Base-by-base conservation (phyloP, 306 rosid genomes). In the Hippophae tibetana region DNA sequence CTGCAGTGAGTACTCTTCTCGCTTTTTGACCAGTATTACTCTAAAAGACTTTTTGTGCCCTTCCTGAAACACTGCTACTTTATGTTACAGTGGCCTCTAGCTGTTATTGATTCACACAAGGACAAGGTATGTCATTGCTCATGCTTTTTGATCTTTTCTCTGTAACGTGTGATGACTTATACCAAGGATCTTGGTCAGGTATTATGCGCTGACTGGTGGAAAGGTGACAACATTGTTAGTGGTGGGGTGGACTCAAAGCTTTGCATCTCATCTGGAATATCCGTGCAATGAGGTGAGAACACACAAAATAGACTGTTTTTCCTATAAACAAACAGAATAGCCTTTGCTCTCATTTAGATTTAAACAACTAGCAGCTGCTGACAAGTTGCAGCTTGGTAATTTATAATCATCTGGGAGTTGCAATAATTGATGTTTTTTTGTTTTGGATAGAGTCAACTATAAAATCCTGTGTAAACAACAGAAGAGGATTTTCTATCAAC, bases 121-220 rank as follows among this genome's bases (percentile, higher is more conserved):
- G 97, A 86, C 71, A 88, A 86, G 99, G 94, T 88, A 79, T 31
- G 5, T 58, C 6, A 47, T 23, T 43, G 31, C 45, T 56, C 56
- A 6, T 3, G 27, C 43, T 13, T 42, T 4, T 49, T 55, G n/a
- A 13, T 12, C 2, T 23, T 63, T 47, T n/a, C 5, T 6, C 23
- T 58, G 48, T 60, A 41, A 53, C 31, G 42, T 10, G 58, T 68
- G 11, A 63, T 43, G 57, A 41, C 25, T 63, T 52, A 59, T 62
- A 54, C 55, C 38, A 31, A 31, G 38, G 38, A 31, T 31, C 38
- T 31, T 31, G 38, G 38, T 31, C 74, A 93, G 99, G 97, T 86
- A 26, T 78, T 93, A 10, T 82, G 83, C 62, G 95, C 88, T 42
- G 95, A 88, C 66, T 88, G 99, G 99, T 93, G 99, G 97, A 88